Evolutionary conservation across 768 basidiomycete genomes (phyloP), one percentile per base, ranked within the genome.

Genomic region (Suillus plorans): DNA sequence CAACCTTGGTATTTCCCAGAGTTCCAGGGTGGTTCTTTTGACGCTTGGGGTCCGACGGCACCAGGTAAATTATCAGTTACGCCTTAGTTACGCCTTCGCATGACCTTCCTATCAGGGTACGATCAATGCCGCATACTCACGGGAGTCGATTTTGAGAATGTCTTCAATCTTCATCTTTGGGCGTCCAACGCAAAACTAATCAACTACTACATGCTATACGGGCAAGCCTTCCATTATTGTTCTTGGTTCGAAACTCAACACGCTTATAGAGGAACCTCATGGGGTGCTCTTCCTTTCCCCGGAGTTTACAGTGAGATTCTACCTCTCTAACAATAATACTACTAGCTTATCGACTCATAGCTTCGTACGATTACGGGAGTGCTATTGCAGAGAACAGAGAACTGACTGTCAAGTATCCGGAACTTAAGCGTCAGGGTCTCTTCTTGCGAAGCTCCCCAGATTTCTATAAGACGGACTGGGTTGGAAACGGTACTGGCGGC

Each of bases 201-300:
- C 64, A 92, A 85, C 69, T 91, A 90, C 66, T 95, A 95, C 75
- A 94, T 95, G 94, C 68, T 92, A 62, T 92, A 87, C 69, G 92
- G 89, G 89, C 89, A 72, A 34, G 77, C 34, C 62, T 7, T 16
- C 41, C 9, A 39, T 45, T 45, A 44, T 49, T 63, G 25, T 28
- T 10, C n/a, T 47, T 44, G 52, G 20, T 47, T 3, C 20, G 0
- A 31, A 12, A 25, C 66, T 69, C 28, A 70, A 10, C 16, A 28
- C 22, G 22, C 45, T 68, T 58, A 59, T 64, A 92, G 92, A 9
- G 92, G 93, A 28, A 94, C 93, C 0, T 92, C 89, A 14, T 95
- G 92, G 91, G 93, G 91, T 47, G 89, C 82, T 12, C 79, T 94
- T 50, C 89, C 93, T 1, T 91, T 87, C 79, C 92, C 85, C 16